These are phyloP conservation scores for Alternaria sp. DNA, from an alignment of 2,329 filamentous ascomycete genomes.

Conservation along the genomic window DNA sequence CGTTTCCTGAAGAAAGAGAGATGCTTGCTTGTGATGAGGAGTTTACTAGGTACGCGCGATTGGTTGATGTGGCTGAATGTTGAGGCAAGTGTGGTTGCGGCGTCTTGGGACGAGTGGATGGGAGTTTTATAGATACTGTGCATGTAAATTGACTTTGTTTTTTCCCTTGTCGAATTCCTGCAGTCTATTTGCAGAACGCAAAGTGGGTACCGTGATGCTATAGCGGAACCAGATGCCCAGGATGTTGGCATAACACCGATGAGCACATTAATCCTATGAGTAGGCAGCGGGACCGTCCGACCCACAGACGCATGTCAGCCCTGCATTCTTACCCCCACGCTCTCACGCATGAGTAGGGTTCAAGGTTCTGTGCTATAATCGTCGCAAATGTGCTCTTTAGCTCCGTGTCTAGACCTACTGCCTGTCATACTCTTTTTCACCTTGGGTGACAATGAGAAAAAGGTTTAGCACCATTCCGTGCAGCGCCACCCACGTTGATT, in stretches of 20 bases:
- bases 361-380: conserved; percentile 2
- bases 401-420: not conserved
- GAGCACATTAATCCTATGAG: not conserved
- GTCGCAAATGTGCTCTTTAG: conserved; percentile 17
- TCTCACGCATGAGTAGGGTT: not conserved
- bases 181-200: not conserved
- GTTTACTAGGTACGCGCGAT: conserved; percentile 51
- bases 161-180: not conserved
- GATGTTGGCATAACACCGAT: not conserved
- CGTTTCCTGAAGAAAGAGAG: conserved; percentile 56
- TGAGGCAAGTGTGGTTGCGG: not conserved
- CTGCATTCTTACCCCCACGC: not conserved
- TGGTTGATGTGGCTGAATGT: conserved; percentile 15
- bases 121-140: not conserved
- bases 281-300: not conserved
- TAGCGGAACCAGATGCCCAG: not conserved
- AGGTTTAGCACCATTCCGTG: not conserved
- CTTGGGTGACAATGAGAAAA: not conserved
- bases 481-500: too few species aligned
- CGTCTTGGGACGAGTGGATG: not conserved
- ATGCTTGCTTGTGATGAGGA: conserved; percentile 55
- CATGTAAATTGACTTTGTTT: not conserved
- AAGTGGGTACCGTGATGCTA: not conserved
- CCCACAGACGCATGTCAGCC: not conserved
- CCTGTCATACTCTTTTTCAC: too few species aligned